A percentile compares a stretch with the other conserved stretches of the same genome.
Conservation (phyloP, 2,329 filamentous ascomycete species). For the Sclerotinia subarctica region DNA sequence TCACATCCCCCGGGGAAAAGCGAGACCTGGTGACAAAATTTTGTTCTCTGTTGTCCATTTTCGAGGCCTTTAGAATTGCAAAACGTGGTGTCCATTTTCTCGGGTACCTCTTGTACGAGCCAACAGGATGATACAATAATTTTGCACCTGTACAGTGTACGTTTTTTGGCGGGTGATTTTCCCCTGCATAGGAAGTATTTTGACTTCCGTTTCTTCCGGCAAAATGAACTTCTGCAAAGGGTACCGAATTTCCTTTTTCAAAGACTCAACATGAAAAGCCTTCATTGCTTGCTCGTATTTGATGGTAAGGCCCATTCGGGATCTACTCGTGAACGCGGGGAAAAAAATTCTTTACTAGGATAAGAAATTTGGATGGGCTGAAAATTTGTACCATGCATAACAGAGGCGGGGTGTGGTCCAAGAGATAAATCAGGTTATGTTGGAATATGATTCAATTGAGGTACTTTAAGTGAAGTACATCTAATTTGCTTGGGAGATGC, state of each 20-base stretch:
- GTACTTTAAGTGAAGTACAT: not conserved
- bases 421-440: constrained; percentile 6
- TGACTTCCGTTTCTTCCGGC: not conserved
- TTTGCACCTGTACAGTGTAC: not conserved
- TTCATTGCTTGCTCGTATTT: constrained; percentile 4
- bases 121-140: not conserved
- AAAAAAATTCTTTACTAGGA: constrained; percentile 4
- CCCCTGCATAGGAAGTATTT: constrained; percentile 9
- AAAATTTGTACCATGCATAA: constrained; percentile 14
- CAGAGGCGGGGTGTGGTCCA: constrained; percentile 9
- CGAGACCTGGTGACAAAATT: constrained; percentile 17
- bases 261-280: not conserved
- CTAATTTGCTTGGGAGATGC: not conserved
- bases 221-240: not conserved
- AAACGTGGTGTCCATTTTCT: constrained; percentile 6
- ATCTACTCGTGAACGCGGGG: constrained; percentile 17
- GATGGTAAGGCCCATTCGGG: not conserved
- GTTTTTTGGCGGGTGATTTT: not conserved
- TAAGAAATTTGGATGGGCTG: constrained; percentile 8
- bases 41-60: constrained; percentile 16
- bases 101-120: not conserved
- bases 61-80: not conserved
- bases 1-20: constrained; percentile 9
- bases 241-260: not conserved
- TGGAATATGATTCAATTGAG: constrained; percentile 13